These are phyloP conservation scores for Solanum dulcamara DNA, from an alignment of 257 asterid genomes.

Conservation along the genomic window DNA sequence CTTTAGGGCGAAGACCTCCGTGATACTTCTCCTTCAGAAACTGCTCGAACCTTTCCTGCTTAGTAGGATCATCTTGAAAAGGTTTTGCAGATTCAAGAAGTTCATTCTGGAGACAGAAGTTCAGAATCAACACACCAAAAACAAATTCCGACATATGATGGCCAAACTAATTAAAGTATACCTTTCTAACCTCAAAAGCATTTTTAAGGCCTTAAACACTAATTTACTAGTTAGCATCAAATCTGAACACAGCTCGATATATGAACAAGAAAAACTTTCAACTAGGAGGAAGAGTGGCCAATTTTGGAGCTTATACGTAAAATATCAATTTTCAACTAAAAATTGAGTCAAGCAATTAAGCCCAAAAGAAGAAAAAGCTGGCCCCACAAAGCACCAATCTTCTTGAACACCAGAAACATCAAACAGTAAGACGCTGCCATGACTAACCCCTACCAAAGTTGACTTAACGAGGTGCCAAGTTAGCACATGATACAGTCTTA, in stretches of 20 bases:
- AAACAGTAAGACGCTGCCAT: not conserved
- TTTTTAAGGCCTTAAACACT: not conserved
- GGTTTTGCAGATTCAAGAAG: slow-evolving; percentile 46
- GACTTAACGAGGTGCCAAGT: not conserved
- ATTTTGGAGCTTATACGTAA: not conserved
- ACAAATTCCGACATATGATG: not conserved
- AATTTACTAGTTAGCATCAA: not conserved
- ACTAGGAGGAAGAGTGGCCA: not conserved
- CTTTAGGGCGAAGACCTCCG: slow-evolving; percentile 89
- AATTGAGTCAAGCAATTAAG: not conserved
- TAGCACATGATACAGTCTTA: not conserved
- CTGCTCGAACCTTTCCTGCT: slow-evolving; percentile 88
- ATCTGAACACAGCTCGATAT: not conserved
- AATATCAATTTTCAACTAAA: not conserved
- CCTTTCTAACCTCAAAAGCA: not conserved
- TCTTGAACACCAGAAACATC: not conserved
- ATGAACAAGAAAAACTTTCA: not conserved
- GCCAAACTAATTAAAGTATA: not conserved
- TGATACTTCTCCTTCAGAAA: slow-evolving; percentile 89
- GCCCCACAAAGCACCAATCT: not conserved
- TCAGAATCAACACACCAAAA: slow-evolving; percentile 2
- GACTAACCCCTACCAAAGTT: not conserved
- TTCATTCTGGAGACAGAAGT: slow-evolving; percentile 34
- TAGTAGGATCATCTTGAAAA: slow-evolving; percentile 61
- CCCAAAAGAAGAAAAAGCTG: not conserved